Percentiles rank a stretch among this genome's conserved stretches.
Evolutionary conservation across 2,329 filamentous ascomycete species (phyloP).

Genomic region (Penicillium corylophilum): DNA sequence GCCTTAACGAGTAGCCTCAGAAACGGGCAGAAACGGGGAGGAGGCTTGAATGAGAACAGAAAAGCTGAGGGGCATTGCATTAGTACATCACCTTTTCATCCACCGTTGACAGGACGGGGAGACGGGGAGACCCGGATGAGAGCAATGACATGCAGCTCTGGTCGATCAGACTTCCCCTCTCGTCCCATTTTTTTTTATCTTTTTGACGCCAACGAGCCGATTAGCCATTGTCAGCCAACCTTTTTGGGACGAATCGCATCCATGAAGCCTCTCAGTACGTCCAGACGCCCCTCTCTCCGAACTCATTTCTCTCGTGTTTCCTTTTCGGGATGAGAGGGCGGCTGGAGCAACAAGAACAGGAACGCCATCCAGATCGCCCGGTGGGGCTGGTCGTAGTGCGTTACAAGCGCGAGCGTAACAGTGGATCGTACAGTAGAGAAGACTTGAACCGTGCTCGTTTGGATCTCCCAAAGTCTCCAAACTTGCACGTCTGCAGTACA

Average conservation of each 20-base stretch:
- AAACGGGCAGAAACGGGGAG: background rate
- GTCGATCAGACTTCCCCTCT: conserved; percentile 22
- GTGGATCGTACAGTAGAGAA: background rate
- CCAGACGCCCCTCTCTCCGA: background rate
- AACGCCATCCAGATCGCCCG: background rate
- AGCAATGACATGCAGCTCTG: conserved; percentile 25
- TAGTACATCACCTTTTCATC: background rate
- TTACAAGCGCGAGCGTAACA: background rate
- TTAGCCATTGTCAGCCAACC: conserved; percentile 9
- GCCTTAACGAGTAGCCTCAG: background rate
- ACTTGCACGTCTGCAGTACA: background rate
- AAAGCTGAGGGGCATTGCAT: no score
- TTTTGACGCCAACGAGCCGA: conserved; percentile 16
- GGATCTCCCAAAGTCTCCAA: background rate
- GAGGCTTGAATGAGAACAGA: background rate
- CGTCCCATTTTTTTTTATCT: background rate
- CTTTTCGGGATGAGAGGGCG: background rate
- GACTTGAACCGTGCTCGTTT: background rate
- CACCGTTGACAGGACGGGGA: conserved; percentile 6
- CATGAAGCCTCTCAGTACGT: background rate
- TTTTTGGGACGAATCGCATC: conserved; percentile 6
- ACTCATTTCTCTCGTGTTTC: background rate
- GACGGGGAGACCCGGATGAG: background rate
- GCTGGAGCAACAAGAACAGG: background rate
- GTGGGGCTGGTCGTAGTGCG: background rate